Percentiles rank a stretch among this genome's conserved stretches.
Evolutionary conservation across 805 yeast species (phyloP).

Genomic region (Lipomyces chichibuensis): DNA sequence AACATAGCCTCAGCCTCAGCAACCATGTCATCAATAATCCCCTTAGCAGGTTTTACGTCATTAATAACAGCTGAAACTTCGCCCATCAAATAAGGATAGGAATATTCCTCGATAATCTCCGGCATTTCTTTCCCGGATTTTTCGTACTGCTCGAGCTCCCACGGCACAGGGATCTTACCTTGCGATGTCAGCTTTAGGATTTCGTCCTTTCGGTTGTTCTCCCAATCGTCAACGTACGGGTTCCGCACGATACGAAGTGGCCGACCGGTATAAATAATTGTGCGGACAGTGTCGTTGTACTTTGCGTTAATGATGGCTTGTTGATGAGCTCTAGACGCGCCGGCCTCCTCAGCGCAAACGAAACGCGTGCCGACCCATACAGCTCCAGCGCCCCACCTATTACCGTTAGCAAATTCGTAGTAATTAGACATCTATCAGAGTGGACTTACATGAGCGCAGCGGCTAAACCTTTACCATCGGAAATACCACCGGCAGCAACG

Average conservation of each 20-base stretch:
- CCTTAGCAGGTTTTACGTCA: conserved; percentile 38
- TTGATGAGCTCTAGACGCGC: conserved; percentile 38
- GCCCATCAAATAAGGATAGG: conserved; percentile 39
- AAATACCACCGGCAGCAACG: conserved; percentile 41
- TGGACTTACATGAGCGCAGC: conserved; percentile 35
- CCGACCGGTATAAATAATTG: conserved; percentile 40
- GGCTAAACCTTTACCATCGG: conserved; percentile 37
- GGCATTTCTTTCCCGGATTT: conserved; percentile 33
- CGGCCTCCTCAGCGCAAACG: conserved; percentile 39
- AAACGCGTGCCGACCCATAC: conserved; percentile 42
- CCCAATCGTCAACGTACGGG: conserved; percentile 39
- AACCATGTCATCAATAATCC: conserved; percentile 38
- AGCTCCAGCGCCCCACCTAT: conserved; percentile 37
- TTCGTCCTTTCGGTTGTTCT: conserved; percentile 37
- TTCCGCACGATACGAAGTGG: conserved; percentile 37
- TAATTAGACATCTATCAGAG: neutral
- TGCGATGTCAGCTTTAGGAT: conserved; percentile 33
- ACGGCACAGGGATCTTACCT: conserved; percentile 37
- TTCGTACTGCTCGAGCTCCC: conserved; percentile 37
- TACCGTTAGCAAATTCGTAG: neutral
- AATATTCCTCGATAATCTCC: conserved; percentile 33
- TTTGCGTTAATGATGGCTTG: conserved; percentile 34
- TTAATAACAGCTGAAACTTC: conserved; percentile 38
- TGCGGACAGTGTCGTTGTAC: conserved; percentile 37
- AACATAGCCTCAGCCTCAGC: conserved; percentile 35